A percentile compares a stretch with the other conserved stretches of the same genome.
These are phyloP conservation scores for Calonectria multiphialidica DNA, from an alignment of 2,329 filamentous ascomycete species.

Conservation along the genomic window DNA sequence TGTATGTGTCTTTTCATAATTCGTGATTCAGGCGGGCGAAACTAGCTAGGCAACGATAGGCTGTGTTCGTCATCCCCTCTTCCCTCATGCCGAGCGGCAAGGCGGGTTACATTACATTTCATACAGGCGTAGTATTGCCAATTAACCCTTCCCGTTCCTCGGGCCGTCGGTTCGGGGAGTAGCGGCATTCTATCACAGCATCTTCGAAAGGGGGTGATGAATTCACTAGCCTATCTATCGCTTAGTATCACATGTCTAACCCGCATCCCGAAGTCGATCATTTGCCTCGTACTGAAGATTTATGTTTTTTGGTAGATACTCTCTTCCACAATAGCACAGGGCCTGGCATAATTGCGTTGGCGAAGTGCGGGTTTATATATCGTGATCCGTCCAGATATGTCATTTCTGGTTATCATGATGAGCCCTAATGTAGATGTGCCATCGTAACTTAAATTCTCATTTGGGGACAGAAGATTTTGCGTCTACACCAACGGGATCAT, in stretches of 20 bases:
- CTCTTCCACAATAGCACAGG: background rate
- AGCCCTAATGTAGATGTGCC: too few relatives aligned
- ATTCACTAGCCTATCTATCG: too few relatives aligned
- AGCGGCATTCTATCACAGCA: background rate
- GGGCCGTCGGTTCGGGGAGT: conserved; percentile 3
- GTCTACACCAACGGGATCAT: too few relatives aligned
- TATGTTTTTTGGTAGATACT: background rate
- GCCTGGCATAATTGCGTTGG: background rate
- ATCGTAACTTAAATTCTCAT: too few relatives aligned
- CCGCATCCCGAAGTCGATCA: background rate
- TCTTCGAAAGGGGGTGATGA: background rate
- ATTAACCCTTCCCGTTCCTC: background rate
- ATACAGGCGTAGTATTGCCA: background rate
- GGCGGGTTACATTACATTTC: background rate
- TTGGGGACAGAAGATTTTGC: too few relatives aligned
- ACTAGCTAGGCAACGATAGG: background rate
- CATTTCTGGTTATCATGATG: too few relatives aligned
- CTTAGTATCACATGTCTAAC: background rate
- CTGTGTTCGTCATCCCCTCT: background rate
- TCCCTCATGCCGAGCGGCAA: too few relatives aligned
- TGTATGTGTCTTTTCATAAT: too few relatives aligned
- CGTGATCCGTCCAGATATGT: too few relatives aligned
- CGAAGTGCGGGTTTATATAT: too few relatives aligned
- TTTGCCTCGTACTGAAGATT: background rate
- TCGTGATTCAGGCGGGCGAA: too few relatives aligned